A percentile compares a stretch with the other conserved stretches of the same genome.
phyloP scores from a whole-genome alignment of 768 basidiomycete species.

The Trametes gibbosa region DNA sequence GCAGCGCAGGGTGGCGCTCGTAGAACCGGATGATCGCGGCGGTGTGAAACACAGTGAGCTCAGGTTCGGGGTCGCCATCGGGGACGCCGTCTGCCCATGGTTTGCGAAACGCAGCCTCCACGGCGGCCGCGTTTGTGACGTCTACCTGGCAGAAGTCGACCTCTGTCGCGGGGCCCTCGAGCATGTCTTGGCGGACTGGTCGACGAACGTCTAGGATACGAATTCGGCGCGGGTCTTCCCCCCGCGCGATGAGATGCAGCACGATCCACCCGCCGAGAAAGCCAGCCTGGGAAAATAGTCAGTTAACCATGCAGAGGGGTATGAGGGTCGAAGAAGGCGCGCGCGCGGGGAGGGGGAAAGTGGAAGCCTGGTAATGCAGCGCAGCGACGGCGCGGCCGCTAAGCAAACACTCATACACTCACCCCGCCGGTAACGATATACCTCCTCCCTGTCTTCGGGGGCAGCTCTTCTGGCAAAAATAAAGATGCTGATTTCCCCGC shows the following conservation, averaged over 20 bases:
- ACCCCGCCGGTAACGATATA: constrained; percentile 81
- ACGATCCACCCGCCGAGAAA: constrained; percentile 81
- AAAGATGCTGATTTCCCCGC: constrained; percentile 27
- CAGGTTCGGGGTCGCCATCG: constrained; percentile 29
- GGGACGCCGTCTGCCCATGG: constrained; percentile 48
- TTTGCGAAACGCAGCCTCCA: constrained; percentile 58
- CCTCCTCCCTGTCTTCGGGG: constrained; percentile 66
- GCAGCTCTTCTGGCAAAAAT: constrained; percentile 45
- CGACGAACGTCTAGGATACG: constrained; percentile 65
- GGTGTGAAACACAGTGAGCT: constrained; percentile 71
- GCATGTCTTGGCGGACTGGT: constrained; percentile 57
- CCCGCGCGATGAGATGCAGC: constrained; percentile 61
- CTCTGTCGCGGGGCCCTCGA: constrained; percentile 46
- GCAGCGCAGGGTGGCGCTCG: constrained; percentile 52
- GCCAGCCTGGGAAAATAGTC: constrained; percentile 47
- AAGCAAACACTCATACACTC: constrained; percentile 26
- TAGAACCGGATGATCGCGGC: constrained; percentile 79
- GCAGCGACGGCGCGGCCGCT: not conserved
- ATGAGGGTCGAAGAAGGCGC: not conserved
- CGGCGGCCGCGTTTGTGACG: constrained; percentile 49
- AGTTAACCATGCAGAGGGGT: not conserved
- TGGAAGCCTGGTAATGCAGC: not conserved
- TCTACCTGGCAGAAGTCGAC: constrained; percentile 60
- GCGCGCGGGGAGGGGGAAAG: not conserved
- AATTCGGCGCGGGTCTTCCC: constrained; percentile 64